Evolutionary conservation across 148 eudicot species (phyloP).

Genomic region (Rhododendron williamsianum): DNA sequence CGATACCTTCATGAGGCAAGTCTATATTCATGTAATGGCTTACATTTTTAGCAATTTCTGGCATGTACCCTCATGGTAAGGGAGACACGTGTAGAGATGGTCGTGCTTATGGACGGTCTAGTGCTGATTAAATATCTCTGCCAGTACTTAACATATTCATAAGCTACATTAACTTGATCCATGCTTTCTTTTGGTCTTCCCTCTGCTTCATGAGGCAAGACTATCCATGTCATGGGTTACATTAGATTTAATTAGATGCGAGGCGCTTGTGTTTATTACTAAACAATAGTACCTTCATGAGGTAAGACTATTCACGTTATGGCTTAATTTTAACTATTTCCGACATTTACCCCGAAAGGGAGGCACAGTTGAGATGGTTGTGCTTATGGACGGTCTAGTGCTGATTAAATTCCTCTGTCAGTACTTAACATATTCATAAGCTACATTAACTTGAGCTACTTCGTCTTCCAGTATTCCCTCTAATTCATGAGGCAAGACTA

Average conservation of each 20-base stretch:
- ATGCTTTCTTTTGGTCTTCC: background rate
- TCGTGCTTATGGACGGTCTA: constrained; percentile 12
- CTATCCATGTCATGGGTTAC: background rate
- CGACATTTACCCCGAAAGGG: background rate
- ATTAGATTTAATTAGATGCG: background rate
- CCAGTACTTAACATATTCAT: constrained; percentile 10
- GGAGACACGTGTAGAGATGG: background rate
- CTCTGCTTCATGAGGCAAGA: background rate
- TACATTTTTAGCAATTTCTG: background rate
- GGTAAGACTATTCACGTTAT: background rate
- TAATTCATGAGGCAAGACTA: background rate
- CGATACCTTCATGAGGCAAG: background rate
- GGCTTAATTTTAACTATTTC: background rate
- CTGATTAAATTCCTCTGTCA: no score
- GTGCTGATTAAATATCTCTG: background rate
- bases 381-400: background rate
- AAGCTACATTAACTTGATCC: background rate
- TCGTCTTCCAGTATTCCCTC: background rate
- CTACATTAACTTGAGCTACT: no score
- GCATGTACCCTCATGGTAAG: background rate
- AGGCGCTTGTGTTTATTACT: background rate
- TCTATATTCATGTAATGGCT: background rate
- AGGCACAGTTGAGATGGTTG: background rate
- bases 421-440: no score
- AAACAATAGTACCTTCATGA: background rate